phyloP scores from a whole-genome alignment of 2,329 filamentous ascomycete genomes.

The Rasamsonia emersonii region DNA sequence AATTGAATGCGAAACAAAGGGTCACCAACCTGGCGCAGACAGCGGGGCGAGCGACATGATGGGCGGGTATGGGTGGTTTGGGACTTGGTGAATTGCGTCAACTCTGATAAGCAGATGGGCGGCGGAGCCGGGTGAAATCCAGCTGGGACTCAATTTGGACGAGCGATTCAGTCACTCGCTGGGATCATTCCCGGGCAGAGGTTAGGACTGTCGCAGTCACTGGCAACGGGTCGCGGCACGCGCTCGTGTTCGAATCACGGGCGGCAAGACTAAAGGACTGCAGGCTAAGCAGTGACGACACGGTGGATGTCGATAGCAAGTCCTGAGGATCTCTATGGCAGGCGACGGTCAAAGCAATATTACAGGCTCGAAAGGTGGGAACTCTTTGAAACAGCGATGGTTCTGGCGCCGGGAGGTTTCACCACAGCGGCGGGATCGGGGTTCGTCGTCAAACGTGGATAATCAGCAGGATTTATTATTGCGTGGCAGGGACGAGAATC shows the following conservation, averaged over 20 bases:
- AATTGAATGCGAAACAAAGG: slow-evolving; percentile 5
- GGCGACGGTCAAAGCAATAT: slow-evolving; percentile 1
- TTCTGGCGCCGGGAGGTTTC: no score
- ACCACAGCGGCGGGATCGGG: no score
- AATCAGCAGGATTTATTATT: no score
- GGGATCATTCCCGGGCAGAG: slow-evolving; percentile 1
- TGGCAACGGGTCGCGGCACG: background rate
- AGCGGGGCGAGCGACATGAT: slow-evolving; percentile 17
- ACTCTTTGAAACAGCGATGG: slow-evolving; percentile 3
- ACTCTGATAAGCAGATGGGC: slow-evolving; percentile 4
- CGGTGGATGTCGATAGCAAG: no score
- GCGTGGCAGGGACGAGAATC: no score
- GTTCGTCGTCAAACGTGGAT: no score
- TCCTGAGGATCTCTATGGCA: no score
- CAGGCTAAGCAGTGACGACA: no score
- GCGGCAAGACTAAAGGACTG: background rate
- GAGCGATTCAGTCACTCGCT: slow-evolving; percentile 4
- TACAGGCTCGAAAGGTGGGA: slow-evolving; percentile 8
- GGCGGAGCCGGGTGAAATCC: slow-evolving; percentile 2
- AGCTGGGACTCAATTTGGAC: slow-evolving; percentile 3
- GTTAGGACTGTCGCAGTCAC: background rate
- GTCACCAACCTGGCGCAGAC: slow-evolving; percentile 17
- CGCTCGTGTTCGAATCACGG: no score
- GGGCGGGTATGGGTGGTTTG: slow-evolving; percentile 7
- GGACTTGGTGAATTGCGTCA: slow-evolving; percentile 6